Evolutionary conservation across 257 asterid genomes (phyloP), one percentile per base, ranked within the genome.

Genomic region (Galeopsis tetrahit): DNA sequence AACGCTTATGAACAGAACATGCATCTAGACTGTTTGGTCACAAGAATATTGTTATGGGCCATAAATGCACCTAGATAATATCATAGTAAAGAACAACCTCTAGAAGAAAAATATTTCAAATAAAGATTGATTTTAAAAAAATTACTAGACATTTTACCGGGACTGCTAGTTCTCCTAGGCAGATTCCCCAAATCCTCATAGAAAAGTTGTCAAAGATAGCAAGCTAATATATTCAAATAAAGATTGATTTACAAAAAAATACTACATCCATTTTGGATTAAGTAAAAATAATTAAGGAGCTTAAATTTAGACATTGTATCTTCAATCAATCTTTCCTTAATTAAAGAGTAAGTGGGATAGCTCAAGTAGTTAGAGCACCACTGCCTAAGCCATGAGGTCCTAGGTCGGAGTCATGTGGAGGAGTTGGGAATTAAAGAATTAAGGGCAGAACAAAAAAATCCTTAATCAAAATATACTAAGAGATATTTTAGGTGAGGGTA

Each of bases 191-290:
- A 69, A 48, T 55, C 34, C 51, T 53, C 46, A 40, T 35, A 51
- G n/a, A 4, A 28, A 60, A 38, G 17, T 17, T 15, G 38, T 53
- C 35, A 49, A 75, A 40, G 43, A 62, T 36, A 17, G 43, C 72
- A 68, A 42, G 58, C 58, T 21, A 78, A 63, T 49, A 60, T 36
- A 63, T n/a, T n/a, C n/a, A n/a, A n/a, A n/a, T n/a, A n/a, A n/a
- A n/a, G n/a, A n/a, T n/a, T n/a, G n/a, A n/a, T n/a, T n/a, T 7
- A 55, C 11, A 14, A 57, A 55, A 40, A 56, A 21, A 21, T 21
- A 21, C 28, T 21, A 1, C 28, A 21, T 21, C 28, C 28, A 21
- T 21, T 21, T 21, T 1, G 28, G 28, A 21, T 21, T 21, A 21
- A 21, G 28, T 21, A 21, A 21, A 21, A 21, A 21, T n/a, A 21